These are phyloP conservation scores for Trematosphaeria pertusa DNA, from an alignment of 2,329 filamentous ascomycete species.

Conservation along the genomic window DNA sequence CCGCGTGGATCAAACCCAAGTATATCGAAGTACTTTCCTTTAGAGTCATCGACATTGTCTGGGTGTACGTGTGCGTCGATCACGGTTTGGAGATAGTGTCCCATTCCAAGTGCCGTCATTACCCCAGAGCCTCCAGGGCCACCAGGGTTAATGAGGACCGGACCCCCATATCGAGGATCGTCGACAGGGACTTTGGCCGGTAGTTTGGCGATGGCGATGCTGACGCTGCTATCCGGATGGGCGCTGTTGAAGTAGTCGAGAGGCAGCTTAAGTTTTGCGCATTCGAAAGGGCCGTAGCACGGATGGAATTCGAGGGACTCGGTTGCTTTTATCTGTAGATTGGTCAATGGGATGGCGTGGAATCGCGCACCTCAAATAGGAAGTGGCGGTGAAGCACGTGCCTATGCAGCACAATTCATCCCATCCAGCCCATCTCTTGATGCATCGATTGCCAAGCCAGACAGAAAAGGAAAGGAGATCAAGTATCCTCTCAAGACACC, in stretches of 20 bases:
- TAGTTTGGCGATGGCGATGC: constrained; percentile 40
- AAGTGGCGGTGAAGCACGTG: too few species aligned
- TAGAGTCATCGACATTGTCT: constrained; percentile 8
- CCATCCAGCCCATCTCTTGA: too few species aligned
- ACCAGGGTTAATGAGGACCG: constrained; percentile 53
- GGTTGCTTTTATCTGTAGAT: constrained; percentile 29
- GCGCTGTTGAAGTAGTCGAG: constrained; percentile 48
- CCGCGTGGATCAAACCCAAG: constrained; percentile 56
- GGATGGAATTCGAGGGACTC: constrained; percentile 38
- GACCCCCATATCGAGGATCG: constrained; percentile 49
- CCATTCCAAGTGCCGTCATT: constrained; percentile 32
- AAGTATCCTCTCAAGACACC: too few species aligned
- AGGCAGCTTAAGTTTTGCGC: constrained; percentile 44
- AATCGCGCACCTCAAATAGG: too few species aligned
- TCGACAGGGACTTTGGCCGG: constrained; percentile 43
- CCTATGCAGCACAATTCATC: not conserved
- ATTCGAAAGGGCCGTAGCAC: constrained; percentile 42
- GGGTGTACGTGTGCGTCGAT: constrained; percentile 33
- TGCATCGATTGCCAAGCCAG: too few species aligned
- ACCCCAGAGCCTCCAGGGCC: constrained; percentile 54
- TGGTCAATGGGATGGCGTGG: constrained; percentile 21
- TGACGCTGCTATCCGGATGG: constrained; percentile 33
- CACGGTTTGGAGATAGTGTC: constrained; percentile 32
- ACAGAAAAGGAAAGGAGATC: too few species aligned
- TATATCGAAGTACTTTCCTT: constrained; percentile 51